Evolutionary conservation across 108 stramenopile species (phyloP), one percentile per base, ranked within the genome.

Genomic region (Discostella stelligeroides): DNA sequence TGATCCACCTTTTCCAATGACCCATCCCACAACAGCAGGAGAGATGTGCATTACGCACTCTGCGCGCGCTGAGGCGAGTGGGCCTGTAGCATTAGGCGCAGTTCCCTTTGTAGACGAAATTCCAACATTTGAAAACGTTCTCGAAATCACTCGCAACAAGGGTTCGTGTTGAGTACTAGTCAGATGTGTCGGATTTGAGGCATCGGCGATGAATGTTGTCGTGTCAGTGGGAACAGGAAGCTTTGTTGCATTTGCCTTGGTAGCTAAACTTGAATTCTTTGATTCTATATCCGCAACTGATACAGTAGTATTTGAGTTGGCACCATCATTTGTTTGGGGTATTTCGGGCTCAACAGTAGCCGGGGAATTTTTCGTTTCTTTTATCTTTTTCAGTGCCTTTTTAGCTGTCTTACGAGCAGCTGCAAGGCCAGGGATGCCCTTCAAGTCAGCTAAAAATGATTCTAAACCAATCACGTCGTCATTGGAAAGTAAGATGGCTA

Each of bases 1-100:
- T 62, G 84, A 85, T 12, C 95, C 95, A 37, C 90, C 91, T 72
- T 89, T 92, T 3, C 95, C 95, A 70, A 96, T 96, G 13, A 96
- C 91, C 89, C 89, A 92, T 8, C 95, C 95, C 30, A 96, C 95
- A 47, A 94, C 77, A 17, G 71, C 51, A 27, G 92, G 87, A 28
- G 85, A 83, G 71, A 94, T 89, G 37, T 87, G 80, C 75, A 89
- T 72, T 7, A 88, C 74, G 57, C 78, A 81, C 66, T 93, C 89
- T 5, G 77, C 71, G 28, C 84, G 78, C 41, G 79, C 50, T 42
- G 81, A 70, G 14, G 75, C 46, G 18, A 72, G 53, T 18, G 60
- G 27, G 18, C 60, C 62, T 24, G 62, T 29, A 29, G 48, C 57
- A 78, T 58, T 63, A 24, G 76, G 51, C 28, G 25, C 18, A 37